Percentiles rank a stretch among this genome's conserved stretches.
Evolutionary conservation across 2,329 filamentous ascomycete genomes (phyloP).

Genomic region (Trichoderma sp.): DNA sequence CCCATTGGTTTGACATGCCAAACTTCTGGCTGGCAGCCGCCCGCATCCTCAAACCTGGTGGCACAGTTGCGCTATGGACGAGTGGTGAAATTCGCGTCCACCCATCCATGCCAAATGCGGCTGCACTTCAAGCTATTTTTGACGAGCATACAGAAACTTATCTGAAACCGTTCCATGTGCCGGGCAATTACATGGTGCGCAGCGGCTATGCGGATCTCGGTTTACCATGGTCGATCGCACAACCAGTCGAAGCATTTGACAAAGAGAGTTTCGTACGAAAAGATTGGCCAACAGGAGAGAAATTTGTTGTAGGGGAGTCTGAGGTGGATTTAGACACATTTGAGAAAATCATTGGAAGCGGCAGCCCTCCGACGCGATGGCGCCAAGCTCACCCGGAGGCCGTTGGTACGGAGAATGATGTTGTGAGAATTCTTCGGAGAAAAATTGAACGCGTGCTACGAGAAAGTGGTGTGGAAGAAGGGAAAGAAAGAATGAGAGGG

Average conservation of each 20-base stretch:
- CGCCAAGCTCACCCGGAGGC: neutral
- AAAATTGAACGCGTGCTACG: neutral
- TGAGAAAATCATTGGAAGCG: neutral
- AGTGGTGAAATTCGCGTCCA: slow-evolving; percentile 25
- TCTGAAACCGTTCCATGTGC: neutral
- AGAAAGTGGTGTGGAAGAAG: neutral
- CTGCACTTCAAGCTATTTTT: neutral
- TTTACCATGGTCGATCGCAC: neutral
- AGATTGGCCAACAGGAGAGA: neutral
- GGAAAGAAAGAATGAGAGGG: neutral
- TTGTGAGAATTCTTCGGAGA: neutral
- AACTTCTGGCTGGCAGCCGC: slow-evolving; percentile 49
- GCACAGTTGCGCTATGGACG: slow-evolving; percentile 54
- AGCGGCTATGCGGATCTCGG: neutral
- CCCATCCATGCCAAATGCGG: neutral
- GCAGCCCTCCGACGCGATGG: neutral
- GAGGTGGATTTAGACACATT: neutral
- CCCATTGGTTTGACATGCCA: slow-evolving; percentile 59
- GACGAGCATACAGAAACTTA: neutral
- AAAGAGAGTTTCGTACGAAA: neutral
- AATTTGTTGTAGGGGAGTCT: neutral
- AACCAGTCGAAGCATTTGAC: neutral
- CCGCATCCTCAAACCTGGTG: slow-evolving; percentile 48
- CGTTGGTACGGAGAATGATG: neutral
- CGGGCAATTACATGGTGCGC: neutral